These are phyloP conservation scores for Cyclotella distinguenda DNA, from an alignment of 108 stramenopile species.

Conservation along the genomic window DNA sequence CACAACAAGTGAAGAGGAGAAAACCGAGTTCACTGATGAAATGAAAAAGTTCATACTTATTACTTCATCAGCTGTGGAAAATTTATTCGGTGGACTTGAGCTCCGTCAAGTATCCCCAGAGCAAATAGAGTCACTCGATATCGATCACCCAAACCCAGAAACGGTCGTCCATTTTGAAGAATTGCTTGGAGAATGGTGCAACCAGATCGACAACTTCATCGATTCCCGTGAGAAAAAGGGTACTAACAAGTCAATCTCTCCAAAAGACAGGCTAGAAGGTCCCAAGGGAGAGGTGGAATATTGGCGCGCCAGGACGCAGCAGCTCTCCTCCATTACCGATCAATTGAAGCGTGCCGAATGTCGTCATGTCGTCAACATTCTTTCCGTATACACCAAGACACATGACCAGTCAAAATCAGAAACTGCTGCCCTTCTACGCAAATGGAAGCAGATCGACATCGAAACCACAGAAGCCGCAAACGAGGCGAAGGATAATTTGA, in stretches of 20 bases:
- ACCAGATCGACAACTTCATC: slow-evolving; percentile 78
- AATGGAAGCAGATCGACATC: slow-evolving; percentile 89
- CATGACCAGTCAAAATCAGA: slow-evolving; percentile 58
- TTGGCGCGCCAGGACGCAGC: slow-evolving; percentile 86
- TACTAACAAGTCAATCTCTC: neutral
- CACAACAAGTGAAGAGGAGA: slow-evolving; percentile 67
- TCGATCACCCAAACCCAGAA: slow-evolving; percentile 51
- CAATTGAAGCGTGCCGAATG: slow-evolving; percentile 82
- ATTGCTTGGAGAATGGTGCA: slow-evolving; percentile 86
- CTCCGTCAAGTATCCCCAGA: slow-evolving; percentile 55
- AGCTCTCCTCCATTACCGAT: slow-evolving; percentile 82
- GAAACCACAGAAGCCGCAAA: slow-evolving; percentile 90
- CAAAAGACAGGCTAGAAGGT: slow-evolving; percentile 52
- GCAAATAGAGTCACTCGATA: slow-evolving; percentile 35
- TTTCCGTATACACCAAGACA: slow-evolving; percentile 63
- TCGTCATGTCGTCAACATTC: slow-evolving; percentile 66
- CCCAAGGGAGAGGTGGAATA: slow-evolving; percentile 84
- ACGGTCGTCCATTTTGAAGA: slow-evolving; percentile 65
- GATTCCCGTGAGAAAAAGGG: slow-evolving; percentile 40
- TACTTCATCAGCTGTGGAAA: slow-evolving; percentile 72
- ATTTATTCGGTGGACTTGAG: slow-evolving; percentile 69
- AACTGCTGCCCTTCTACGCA: slow-evolving; percentile 54
- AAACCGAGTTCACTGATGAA: slow-evolving; percentile 65
- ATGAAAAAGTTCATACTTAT: slow-evolving; percentile 60
- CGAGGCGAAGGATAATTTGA: slow-evolving; percentile 92